phyloP scores from a whole-genome alignment of 495 filamentous ascomycete genomes.

The Aspergillus nidulans region DNA sequence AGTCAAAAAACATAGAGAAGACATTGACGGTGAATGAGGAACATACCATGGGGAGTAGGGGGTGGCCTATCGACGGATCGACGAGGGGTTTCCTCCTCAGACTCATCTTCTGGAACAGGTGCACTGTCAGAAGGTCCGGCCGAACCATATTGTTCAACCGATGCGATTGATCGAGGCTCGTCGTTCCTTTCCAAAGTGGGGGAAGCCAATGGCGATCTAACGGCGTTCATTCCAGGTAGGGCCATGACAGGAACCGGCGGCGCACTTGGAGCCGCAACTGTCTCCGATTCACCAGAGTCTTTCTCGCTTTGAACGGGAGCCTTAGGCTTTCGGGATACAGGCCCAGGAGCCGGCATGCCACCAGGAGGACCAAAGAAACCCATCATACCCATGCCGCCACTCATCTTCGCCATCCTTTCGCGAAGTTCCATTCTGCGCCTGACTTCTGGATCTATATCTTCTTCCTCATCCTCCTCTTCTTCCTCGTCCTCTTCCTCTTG shows the following conservation, averaged over 20 bases:
- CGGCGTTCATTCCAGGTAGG: constrained; percentile 63
- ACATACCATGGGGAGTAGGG: constrained; percentile 50
- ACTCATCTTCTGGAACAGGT: constrained; percentile 44
- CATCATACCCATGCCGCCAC: constrained; percentile 95
- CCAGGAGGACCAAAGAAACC: constrained; percentile 84
- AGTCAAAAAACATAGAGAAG: background rate
- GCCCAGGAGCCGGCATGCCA: constrained; percentile 54
- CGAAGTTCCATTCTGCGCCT: constrained; percentile 83
- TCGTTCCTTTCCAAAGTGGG: constrained; percentile 36
- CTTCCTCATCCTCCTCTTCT: constrained; percentile 74
- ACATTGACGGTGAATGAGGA: background rate
- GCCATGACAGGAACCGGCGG: constrained; percentile 77
- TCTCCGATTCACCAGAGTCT: constrained; percentile 50
- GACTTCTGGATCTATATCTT: constrained; percentile 88
- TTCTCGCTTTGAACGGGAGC: constrained; percentile 64
- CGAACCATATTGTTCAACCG: constrained; percentile 42
- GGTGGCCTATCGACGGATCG: constrained; percentile 47
- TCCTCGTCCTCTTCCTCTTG: constrained; percentile 50
- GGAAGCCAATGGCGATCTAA: constrained; percentile 32
- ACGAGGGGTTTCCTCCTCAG: constrained; percentile 40
- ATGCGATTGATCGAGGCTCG: constrained; percentile 28
- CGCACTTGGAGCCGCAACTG: constrained; percentile 46
- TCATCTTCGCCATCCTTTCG: constrained; percentile 97
- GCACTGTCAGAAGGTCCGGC: constrained; percentile 54
- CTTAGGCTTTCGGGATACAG: constrained; percentile 41